Conservation (phyloP, 352 stramenopile species). For the Phytophthora niederhauseri region DNA sequence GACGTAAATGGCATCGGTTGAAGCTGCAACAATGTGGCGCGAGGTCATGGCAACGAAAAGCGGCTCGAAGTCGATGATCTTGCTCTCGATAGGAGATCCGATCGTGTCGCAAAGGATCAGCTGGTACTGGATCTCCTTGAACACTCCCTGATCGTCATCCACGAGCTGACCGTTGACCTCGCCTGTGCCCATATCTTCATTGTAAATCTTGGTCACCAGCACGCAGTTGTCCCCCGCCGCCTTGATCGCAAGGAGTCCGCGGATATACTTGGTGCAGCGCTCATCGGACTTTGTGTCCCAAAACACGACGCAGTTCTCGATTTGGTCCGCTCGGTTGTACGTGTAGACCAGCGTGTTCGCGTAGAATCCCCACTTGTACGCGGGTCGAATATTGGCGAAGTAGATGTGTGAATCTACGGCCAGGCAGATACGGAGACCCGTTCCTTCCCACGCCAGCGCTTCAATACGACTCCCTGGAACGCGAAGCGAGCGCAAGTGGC, state of each 20-base stretch:
- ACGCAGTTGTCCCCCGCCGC: constrained; percentile 88
- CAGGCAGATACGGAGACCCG: constrained; percentile 90
- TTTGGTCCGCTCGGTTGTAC: constrained; percentile 89
- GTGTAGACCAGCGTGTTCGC: constrained; percentile 92
- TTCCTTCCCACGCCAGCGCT: constrained; percentile 92
- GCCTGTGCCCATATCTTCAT: constrained; percentile 59
- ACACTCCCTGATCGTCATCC: constrained; percentile 29
- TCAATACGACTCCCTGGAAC: constrained; percentile 90
- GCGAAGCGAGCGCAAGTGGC: constrained; percentile 85
- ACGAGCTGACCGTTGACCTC: constrained; percentile 31
- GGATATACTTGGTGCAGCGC: constrained; percentile 88
- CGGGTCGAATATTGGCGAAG: constrained; percentile 94
- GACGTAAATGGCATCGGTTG: constrained; percentile 87
- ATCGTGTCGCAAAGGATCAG: constrained; percentile 90
- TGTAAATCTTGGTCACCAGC: constrained; percentile 84
- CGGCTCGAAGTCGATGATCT: constrained; percentile 87
- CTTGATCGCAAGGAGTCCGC: constrained; percentile 77
- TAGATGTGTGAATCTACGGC: constrained; percentile 96
- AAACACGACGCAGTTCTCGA: constrained; percentile 91
- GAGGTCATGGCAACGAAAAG: constrained; percentile 89
- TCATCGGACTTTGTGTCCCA: constrained; percentile 93
- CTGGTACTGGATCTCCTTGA: constrained; percentile 81
- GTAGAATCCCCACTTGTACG: constrained; percentile 94
- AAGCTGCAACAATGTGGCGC: constrained; percentile 82
- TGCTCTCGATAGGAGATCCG: constrained; percentile 83